A percentile compares a stretch with the other conserved stretches of the same genome.
phyloP scores from a whole-genome alignment of 1,139 yeast genomes.

The Kluyveromyces sp. region DNA sequence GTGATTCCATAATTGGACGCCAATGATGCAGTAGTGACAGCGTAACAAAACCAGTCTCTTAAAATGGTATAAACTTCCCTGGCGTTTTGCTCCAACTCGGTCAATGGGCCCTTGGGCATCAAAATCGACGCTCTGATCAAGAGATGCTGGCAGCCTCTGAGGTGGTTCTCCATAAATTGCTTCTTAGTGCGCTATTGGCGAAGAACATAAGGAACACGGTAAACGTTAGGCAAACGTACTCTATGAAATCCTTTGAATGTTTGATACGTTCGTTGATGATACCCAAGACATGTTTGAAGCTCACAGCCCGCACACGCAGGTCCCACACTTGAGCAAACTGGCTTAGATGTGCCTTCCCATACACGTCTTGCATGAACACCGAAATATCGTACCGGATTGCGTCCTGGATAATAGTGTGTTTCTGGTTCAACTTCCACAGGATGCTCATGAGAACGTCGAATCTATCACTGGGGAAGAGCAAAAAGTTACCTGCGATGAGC shows the following conservation, averaged over 20 bases:
- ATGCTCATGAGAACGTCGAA: conserved; percentile 1
- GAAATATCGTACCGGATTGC: conserved; percentile 3
- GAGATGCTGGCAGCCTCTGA: conserved; percentile 1
- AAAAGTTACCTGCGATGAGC: conserved; percentile 2
- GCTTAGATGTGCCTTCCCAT: background rate
- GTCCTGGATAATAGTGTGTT: conserved; percentile 2
- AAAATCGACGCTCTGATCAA: background rate
- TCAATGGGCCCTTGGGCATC: conserved; percentile 1
- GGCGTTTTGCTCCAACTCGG: conserved; percentile 2
- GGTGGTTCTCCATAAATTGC: conserved; percentile 2
- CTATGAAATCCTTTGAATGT: conserved; percentile 1
- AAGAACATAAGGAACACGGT: background rate
- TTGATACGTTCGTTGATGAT: conserved; percentile 1
- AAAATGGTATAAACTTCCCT: background rate
- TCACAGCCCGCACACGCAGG: background rate
- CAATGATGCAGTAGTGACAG: conserved; percentile 2
- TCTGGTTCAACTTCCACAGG: conserved; percentile 3
- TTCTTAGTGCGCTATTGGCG: conserved; percentile 3
- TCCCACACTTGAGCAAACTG: conserved; percentile 3
- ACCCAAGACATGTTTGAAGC: background rate
- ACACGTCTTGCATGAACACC: conserved; percentile 3
- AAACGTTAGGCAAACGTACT: conserved; percentile 3
- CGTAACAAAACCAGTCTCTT: conserved; percentile 6
- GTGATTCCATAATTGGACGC: conserved; percentile 2
- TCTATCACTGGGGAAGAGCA: conserved; percentile 2